phyloP scores from a whole-genome alignment of 2,329 filamentous ascomycete species.

The Cercospora nicotianae region DNA sequence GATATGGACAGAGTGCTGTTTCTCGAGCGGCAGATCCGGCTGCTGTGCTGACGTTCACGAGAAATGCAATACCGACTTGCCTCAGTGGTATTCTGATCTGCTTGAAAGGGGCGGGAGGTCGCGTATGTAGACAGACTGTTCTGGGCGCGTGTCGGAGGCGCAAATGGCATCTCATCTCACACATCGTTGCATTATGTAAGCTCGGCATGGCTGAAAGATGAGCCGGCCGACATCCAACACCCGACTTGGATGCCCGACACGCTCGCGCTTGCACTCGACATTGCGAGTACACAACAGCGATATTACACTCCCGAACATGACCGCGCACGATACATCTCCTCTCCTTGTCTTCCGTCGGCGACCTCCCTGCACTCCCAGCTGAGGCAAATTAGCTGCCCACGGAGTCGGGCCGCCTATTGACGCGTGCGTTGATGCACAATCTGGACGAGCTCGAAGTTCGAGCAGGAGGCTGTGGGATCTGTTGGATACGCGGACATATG shows the following conservation, averaged over 20 bases:
- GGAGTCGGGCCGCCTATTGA: background rate
- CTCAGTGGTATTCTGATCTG: no score
- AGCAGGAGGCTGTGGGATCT: background rate
- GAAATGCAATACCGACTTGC: no score
- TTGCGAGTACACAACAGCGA: background rate
- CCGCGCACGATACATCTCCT: background rate
- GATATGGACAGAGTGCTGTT: no score
- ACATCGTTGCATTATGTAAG: background rate
- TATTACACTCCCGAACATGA: background rate
- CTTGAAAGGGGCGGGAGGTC: no score
- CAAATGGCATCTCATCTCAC: background rate
- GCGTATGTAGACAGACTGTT: no score
- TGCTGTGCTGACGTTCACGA: background rate
- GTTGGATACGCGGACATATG: background rate
- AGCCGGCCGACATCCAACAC: background rate
- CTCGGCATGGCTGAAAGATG: background rate
- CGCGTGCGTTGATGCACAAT: conserved; percentile 1
- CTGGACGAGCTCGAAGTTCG: background rate
- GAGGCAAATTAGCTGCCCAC: background rate
- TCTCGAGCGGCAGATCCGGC: background rate
- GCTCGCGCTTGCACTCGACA: background rate
- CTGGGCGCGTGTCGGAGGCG: background rate
- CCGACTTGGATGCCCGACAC: background rate
- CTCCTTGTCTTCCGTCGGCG: background rate
- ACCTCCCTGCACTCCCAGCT: background rate